Evolutionary conservation across 306 rosid species (phyloP).

Genomic region (Dalbergia cochinchinensis): DNA sequence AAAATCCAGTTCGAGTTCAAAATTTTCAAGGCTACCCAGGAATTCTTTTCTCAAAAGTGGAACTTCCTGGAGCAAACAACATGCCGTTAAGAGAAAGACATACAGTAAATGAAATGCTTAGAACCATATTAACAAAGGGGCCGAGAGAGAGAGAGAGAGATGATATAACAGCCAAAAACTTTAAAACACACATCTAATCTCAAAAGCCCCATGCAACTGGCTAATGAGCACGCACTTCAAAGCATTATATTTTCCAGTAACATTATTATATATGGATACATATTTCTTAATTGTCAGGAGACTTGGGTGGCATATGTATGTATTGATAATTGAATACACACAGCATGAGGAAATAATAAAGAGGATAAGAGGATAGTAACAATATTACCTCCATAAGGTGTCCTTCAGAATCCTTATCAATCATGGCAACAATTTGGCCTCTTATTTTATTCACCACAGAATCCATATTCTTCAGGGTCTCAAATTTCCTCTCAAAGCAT

Average conservation of each 20-base stretch:
- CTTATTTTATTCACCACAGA: slow-evolving; percentile 65
- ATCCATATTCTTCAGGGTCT: slow-evolving; percentile 67
- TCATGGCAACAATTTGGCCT: slow-evolving; percentile 52
- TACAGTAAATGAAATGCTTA: background rate
- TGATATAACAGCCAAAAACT: slow-evolving; percentile 25
- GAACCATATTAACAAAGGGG: slow-evolving; percentile 12
- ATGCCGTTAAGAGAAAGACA: slow-evolving; percentile 20
- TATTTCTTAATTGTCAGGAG: slow-evolving; percentile 15
- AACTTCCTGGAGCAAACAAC: slow-evolving; percentile 61
- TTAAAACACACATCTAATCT: slow-evolving; percentile 28
- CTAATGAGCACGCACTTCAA: slow-evolving; percentile 34
- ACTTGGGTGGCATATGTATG: slow-evolving; percentile 16
- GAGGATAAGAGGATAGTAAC: background rate
- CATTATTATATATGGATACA: slow-evolving; percentile 35
- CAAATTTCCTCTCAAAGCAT: slow-evolving; percentile 70
- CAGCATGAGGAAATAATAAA: slow-evolving; percentile 22
- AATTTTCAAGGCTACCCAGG: slow-evolving; percentile 50
- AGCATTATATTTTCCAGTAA: slow-evolving; percentile 29
- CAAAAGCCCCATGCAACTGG: slow-evolving; percentile 22
- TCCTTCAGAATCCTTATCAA: slow-evolving; percentile 57
- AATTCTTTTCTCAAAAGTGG: slow-evolving; percentile 49
- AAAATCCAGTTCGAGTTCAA: slow-evolving; percentile 56
- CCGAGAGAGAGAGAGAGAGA: slow-evolving; percentile 4
- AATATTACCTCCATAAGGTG: slow-evolving; percentile 67
- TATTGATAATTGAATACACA: background rate